Evolutionary conservation across 306 rosid species (phyloP).

Genomic region (Aeschynomene evenia): DNA sequence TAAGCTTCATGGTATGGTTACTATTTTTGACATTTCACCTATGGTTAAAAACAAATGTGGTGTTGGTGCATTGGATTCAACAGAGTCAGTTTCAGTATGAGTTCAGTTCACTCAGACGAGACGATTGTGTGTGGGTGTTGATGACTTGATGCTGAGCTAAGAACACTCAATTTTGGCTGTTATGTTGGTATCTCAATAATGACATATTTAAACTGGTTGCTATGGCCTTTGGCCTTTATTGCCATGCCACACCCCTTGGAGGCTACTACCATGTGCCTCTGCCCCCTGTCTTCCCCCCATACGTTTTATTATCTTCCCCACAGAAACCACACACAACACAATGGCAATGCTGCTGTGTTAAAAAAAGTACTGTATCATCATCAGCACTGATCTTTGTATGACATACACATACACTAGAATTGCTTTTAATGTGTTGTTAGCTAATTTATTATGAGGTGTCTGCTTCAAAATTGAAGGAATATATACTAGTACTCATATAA

Average conservation of each 20-base stretch:
- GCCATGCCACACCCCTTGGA: slow-evolving; percentile 33
- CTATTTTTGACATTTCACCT: slow-evolving; percentile 37
- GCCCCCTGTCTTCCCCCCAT: slow-evolving; percentile 15
- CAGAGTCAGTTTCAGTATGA: background rate
- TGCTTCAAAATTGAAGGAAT: too few relatives aligned
- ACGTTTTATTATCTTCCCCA: slow-evolving; percentile 23
- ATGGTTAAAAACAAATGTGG: slow-evolving; percentile 18
- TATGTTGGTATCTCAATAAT: slow-evolving; percentile 19
- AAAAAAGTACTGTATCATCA: background rate
- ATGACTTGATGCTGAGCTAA: slow-evolving; percentile 15
- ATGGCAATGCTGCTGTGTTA: background rate
- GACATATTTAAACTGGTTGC: slow-evolving; percentile 25
- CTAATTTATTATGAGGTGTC: background rate
- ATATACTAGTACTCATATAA: too few relatives aligned
- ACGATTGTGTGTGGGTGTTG: too few relatives aligned
- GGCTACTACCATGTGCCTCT: slow-evolving; percentile 28
- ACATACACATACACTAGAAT: background rate
- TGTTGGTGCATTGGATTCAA: slow-evolving; percentile 33
- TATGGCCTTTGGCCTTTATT: slow-evolving; percentile 34
- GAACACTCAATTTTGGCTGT: slow-evolving; percentile 9
- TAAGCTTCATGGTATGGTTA: background rate
- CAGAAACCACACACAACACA: slow-evolving; percentile 1
- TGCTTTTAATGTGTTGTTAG: background rate
- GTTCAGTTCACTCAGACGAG: background rate
- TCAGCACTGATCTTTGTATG: background rate